Percentiles rank a stretch among this genome's conserved stretches.
phyloP scores from a whole-genome alignment of 2,329 filamentous ascomycete genomes.

The Ceratocystis cacaofunesta region DNA sequence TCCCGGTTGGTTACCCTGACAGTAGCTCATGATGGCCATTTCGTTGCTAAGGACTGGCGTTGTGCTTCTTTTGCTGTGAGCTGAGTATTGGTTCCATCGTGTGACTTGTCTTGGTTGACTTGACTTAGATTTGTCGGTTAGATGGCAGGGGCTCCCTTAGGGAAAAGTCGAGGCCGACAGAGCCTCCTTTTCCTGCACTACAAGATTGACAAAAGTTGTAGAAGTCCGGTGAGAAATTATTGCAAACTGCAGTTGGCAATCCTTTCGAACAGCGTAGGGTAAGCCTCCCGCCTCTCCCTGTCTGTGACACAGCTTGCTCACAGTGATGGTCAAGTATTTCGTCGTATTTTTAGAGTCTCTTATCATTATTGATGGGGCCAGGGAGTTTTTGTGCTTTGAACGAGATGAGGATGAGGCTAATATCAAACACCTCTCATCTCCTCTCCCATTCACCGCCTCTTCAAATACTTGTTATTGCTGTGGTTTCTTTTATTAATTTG shows the following conservation, averaged over 20 bases:
- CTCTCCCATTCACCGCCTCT: constrained; percentile 7
- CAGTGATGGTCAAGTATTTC: not conserved
- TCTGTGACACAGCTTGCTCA: not conserved
- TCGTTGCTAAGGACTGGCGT: not conserved
- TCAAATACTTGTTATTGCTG: not conserved
- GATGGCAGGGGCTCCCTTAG: not conserved
- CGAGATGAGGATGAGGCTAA: constrained; percentile 1
- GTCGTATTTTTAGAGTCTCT: not conserved
- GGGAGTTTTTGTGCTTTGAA: not conserved
- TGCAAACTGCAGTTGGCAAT: too few relatives aligned
- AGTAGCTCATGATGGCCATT: not conserved
- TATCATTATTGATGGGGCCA: not conserved
- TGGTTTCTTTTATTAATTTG: not conserved
- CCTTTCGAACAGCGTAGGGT: too few relatives aligned
- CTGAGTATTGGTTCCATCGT: not conserved
- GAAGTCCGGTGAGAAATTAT: too few relatives aligned
- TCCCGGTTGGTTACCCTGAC: constrained; percentile 2
- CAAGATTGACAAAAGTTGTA: too few relatives aligned
- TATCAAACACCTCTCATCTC: not conserved
- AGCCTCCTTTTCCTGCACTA: not conserved
- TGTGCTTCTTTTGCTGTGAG: not conserved
- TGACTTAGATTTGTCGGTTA: not conserved
- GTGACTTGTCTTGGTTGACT: not conserved
- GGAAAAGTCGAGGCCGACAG: not conserved
- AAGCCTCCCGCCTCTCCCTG: not conserved